Conservation (phyloP, 2,329 filamentous ascomycete species). For the Rhytidhysteron rufulum region DNA sequence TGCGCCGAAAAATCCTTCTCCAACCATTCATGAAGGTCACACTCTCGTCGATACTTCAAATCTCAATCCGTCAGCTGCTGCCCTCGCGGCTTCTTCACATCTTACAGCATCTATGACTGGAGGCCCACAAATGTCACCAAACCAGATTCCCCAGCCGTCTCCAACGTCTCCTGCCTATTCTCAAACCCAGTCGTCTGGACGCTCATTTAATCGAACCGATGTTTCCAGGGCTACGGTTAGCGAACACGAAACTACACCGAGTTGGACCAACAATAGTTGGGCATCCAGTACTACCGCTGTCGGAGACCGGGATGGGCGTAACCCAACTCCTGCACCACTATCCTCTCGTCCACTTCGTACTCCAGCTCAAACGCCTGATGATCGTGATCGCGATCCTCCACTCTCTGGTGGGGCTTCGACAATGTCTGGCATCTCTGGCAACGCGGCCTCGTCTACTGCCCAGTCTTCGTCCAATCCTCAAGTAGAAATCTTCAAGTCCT, state of each 20-base stretch:
- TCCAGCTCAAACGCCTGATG: slow-evolving; percentile 24
- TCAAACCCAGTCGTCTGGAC: slow-evolving; percentile 21
- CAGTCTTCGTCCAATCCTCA: slow-evolving; percentile 41
- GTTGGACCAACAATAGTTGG: slow-evolving; percentile 27
- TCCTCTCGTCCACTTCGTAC: slow-evolving; percentile 27
- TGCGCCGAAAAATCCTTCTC: slow-evolving; percentile 49
- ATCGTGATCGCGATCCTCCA: slow-evolving; percentile 29
- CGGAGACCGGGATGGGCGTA: slow-evolving; percentile 26
- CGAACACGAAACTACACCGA: slow-evolving; percentile 28
- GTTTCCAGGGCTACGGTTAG: slow-evolving; percentile 24
- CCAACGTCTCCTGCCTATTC: slow-evolving; percentile 49
- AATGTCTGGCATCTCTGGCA: slow-evolving; percentile 16
- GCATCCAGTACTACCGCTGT: slow-evolving; percentile 24
- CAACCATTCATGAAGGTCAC: slow-evolving; percentile 45
- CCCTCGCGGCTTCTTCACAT: slow-evolving; percentile 48
- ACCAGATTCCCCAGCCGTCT: slow-evolving; percentile 41
- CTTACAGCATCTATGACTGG: slow-evolving; percentile 46
- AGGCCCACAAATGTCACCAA: slow-evolving; percentile 38
- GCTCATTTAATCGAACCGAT: slow-evolving; percentile 27
- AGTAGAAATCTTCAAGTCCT: slow-evolving; percentile 98
- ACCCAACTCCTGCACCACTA: slow-evolving; percentile 26
- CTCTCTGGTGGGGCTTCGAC: slow-evolving; percentile 31
- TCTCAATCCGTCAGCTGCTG: slow-evolving; percentile 49
- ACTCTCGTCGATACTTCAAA: slow-evolving; percentile 39
- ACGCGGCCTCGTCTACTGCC: slow-evolving; percentile 3